Conservation (phyloP, 2,329 filamentous ascomycete genomes). For the Hymenoscyphus fructigenus region DNA sequence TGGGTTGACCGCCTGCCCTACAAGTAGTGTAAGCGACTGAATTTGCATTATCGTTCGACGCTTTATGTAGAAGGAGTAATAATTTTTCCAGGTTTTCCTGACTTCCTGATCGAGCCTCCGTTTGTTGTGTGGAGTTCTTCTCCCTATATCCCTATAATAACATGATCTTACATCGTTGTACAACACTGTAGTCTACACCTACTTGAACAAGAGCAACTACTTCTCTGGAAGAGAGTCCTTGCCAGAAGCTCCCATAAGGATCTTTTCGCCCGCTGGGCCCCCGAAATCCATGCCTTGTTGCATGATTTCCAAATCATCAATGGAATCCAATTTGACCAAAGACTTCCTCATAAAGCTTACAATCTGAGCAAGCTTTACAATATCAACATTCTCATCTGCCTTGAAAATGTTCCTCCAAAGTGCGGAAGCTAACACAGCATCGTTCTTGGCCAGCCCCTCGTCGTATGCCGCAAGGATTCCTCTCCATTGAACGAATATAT, state of each 20-base stretch:
- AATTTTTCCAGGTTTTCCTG: not conserved
- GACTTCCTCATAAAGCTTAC: slow-evolving; percentile 63
- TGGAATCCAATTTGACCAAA: slow-evolving; percentile 51
- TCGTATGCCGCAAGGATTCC: slow-evolving; percentile 82
- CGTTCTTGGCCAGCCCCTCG: slow-evolving; percentile 74
- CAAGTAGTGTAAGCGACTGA: not conserved
- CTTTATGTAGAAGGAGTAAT: not conserved
- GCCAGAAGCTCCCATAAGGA: not conserved
- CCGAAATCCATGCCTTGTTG: slow-evolving; percentile 50
- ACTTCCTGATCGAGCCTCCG: not conserved
- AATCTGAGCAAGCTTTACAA: slow-evolving; percentile 58
- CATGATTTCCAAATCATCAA: slow-evolving; percentile 52
- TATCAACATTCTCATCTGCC: slow-evolving; percentile 62
- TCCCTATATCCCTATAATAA: not conserved
- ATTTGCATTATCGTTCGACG: not conserved
- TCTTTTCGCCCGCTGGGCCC: slow-evolving; percentile 41
- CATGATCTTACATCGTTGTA: not conserved
- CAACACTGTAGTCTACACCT: not conserved
- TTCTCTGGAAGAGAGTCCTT: not conserved
- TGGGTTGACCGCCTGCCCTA: not conserved
- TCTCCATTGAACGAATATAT: slow-evolving; percentile 91
- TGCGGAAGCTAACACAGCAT: slow-evolving; percentile 75
- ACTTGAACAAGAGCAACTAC: not conserved
- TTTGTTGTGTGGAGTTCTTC: not conserved
- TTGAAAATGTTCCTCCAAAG: slow-evolving; percentile 95